Evolutionary conservation across 176 grass and related monocot genomes (phyloP), one percentile per base, ranked within the genome.

Genomic region (Avena atlantica): DNA sequence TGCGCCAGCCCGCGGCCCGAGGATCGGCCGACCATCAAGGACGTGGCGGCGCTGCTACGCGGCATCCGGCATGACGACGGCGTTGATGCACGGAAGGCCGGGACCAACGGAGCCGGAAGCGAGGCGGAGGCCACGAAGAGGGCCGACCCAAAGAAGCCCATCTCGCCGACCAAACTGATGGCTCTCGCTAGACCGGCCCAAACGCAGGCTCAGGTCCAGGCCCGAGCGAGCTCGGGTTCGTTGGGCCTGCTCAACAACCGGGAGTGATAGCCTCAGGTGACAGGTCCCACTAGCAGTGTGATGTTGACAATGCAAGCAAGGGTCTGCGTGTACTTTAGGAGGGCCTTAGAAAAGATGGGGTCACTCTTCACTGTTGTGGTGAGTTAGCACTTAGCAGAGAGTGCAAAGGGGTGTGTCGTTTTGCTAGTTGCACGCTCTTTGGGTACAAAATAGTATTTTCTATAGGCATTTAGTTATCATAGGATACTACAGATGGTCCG

Each of bases 1-100:
- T 97, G 95, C 20, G 87, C 91, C 5, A 97, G 91, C 89, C 80
- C 89, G 13, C 86, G 91, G 0, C 87, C 89, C 0, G 86, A 95
- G 76, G 95, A 97, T 66, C 89, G 93, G 20, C 93, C 93, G 4
- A 69, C 78, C 24, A 97, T 97, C 93, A 97, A 97, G 85, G 95
- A 97, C 14, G 93, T 87, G 59, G 91, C 95, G 21, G 95, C 95
- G 4, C 37, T 97, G 80, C 93, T 97, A 4, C 91, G 91, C 16
- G 95, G 89, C 24, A 89, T 95, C 75, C 91, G 49, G 6, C 89
- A 93, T 37, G 92, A 94, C n/a, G 92, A 94, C 23, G 50, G 71
- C 44, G 4, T 7, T 0, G 84, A 89, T 17, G 74, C 85, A 0
- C 79, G 90, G 24, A 95, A 95, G 55, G 70, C 29, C 3, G 59